Conservation (phyloP, 2,329 filamentous ascomycete genomes). For the Chlorencoelia australis region DNA sequence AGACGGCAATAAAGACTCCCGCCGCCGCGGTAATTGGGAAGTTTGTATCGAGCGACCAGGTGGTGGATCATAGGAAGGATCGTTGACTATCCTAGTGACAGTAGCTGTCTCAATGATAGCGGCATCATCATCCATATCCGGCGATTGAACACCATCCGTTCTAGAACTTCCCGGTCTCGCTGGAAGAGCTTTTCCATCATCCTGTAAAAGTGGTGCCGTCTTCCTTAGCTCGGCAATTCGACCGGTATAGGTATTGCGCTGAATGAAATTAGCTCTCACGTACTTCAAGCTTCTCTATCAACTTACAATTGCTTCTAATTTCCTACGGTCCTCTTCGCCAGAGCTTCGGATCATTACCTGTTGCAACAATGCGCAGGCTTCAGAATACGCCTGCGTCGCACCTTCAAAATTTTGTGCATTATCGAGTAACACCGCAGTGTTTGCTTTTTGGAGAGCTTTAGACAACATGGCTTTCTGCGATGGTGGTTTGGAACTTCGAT, state of each 20-base stretch:
- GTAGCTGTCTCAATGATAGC: constrained; percentile 42
- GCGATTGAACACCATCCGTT: constrained; percentile 27
- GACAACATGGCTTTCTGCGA: constrained; percentile 95
- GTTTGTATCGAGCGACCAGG: constrained; percentile 16
- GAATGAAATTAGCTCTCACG: constrained; percentile 14
- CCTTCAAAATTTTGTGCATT: constrained; percentile 93
- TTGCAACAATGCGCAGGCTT: constrained; percentile 80
- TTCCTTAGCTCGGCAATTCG: constrained; percentile 80
- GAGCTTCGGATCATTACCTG: constrained; percentile 79
- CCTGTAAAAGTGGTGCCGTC: constrained; percentile 46
- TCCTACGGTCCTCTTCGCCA: constrained; percentile 77
- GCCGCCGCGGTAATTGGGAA: constrained; percentile 22
- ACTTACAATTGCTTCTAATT: constrained; percentile 87
- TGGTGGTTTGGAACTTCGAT: constrained; percentile 35
- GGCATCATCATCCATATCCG: constrained; percentile 34
- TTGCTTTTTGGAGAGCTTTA: constrained; percentile 89
- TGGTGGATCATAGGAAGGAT: constrained; percentile 20
- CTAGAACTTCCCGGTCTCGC: constrained; percentile 52
- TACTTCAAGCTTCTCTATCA: not conserved
- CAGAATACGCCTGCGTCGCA: constrained; percentile 79
- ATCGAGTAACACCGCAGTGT: constrained; percentile 88
- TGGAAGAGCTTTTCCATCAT: constrained; percentile 67
- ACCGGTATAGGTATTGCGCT: constrained; percentile 84
- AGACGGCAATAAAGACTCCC: constrained; percentile 28
- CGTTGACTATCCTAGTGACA: constrained; percentile 40